These are phyloP conservation scores for Fonsecaea nubica DNA, from an alignment of 2,329 filamentous ascomycete genomes.

Conservation along the genomic window DNA sequence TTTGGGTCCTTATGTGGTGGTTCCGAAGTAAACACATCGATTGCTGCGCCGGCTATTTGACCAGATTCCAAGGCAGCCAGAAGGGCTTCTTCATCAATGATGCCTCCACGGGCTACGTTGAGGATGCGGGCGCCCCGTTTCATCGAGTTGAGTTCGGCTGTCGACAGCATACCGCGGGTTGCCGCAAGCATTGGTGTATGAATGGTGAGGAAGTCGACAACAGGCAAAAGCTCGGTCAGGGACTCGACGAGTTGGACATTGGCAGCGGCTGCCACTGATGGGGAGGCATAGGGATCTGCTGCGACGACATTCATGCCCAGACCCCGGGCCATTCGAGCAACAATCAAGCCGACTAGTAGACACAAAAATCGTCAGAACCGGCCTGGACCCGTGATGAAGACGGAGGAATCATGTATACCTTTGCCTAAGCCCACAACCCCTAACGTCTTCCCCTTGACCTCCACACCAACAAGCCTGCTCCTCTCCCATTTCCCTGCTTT, in stretches of 20 bases:
- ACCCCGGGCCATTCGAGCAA: constrained; percentile 78
- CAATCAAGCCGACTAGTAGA: constrained; percentile 69
- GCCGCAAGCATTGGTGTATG: constrained; percentile 81
- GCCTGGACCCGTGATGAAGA: not conserved
- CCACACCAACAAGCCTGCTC: constrained; percentile 74
- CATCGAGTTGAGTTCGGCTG: constrained; percentile 71
- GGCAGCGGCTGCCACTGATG: constrained; percentile 71
- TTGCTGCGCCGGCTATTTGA: constrained; percentile 75
- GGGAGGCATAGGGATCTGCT: constrained; percentile 78
- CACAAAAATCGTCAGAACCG: constrained; percentile 9
- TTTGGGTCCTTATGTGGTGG: constrained; percentile 66
- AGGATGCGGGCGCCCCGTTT: constrained; percentile 75
- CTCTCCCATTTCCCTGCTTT: constrained; percentile 79
- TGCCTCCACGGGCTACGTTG: constrained; percentile 80
- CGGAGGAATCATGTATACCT: constrained; percentile 50
- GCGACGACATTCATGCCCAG: constrained; percentile 78
- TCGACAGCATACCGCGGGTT: constrained; percentile 75
- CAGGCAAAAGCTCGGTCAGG: constrained; percentile 67
- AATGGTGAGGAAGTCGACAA: constrained; percentile 78
- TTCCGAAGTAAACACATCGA: constrained; percentile 81
- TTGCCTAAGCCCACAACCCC: constrained; percentile 82
- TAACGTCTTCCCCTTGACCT: constrained; percentile 77
- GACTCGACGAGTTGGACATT: constrained; percentile 68
- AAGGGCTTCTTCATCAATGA: constrained; percentile 77
- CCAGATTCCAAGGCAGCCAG: constrained; percentile 72